Evolutionary conservation across 2,329 filamentous ascomycete genomes (phyloP), one percentile per base, ranked within the genome.

Genomic region (Tolypocladium capitatum): DNA sequence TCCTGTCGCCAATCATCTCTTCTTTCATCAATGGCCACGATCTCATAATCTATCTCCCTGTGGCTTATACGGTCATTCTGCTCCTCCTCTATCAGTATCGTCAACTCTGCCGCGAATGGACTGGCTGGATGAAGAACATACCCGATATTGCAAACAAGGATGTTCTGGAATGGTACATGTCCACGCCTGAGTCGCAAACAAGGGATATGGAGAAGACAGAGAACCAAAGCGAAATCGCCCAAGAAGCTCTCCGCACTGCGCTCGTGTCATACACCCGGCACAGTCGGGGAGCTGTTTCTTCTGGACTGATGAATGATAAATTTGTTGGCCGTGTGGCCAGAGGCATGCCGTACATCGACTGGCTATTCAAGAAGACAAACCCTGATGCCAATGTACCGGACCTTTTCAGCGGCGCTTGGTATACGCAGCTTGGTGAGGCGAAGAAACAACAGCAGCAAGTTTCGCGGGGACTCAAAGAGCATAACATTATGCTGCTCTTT

Each of bases 1-100:
- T 76, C 47, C 61, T 81, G 21, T 76, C 76, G 0, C 78, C 78
- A 1, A 62, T 80, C 20, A 58, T 80, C 10, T 77, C 77, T 0
- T 69, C 71, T 0, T 79, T 73, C 54, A 56, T 74, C 27, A 61
- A 66, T 10, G 68, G 68, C 2, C 63, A 78, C 52, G 78, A 81
- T 53, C 65, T 76, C 0, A 63, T 69, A 27, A 70, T 82, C 30
- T 82, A 82, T 53, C 67, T 79, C 1, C 64, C 69, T 2, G 63
- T 80, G 2, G 62, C 79, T 2, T 79, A 73, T 48, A 51, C 68
- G 3, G 80, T 81, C 53, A 65, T 81, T 5, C 55, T 64, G 9
- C 54, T 72, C 6, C 65, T 81, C 1, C 53, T 80, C 2, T 55
- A 76, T 20, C 73, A 73, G 10, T 71, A 78, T 49, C 68, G 76